Evolutionary conservation across 495 filamentous ascomycete genomes (phyloP), one percentile per base, ranked within the genome.

Genomic region (Daldinia grandis): DNA sequence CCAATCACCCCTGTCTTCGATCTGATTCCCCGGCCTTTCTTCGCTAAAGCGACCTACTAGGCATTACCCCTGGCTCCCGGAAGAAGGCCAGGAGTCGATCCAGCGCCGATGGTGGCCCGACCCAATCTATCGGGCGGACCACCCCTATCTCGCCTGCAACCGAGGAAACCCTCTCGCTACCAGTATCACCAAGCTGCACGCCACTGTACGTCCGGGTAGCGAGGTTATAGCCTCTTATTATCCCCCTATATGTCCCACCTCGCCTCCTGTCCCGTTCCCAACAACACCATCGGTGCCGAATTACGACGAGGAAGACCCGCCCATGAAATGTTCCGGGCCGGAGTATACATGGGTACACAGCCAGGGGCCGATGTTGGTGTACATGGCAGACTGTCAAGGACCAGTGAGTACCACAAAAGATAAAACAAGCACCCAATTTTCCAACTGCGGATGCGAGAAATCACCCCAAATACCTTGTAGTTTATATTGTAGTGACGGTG

Each of bases 111-210:
- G 51, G 51, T 31, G 27, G 27, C 50, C 51, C 27, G 51, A 54
- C 25, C 51, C 51, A 30, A 30, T 54, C 51, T 28, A 31, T 31
- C 27, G 12, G 15, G 30, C 8, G 24, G 51, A 54, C 51, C 50
- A 54, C 27, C 50, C 27, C 24, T 54, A 54, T 30, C 50, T 54
- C 9, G 50, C 27, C 50, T 54, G 25, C 25, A 30, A 53, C 50
- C 50, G 25, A 27, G 50, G 50, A 27, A 28, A 53, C 17, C 50
- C 50, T n/a, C 50, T 53, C 50, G 25, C 50, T 17, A 54, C 25
- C 0, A 28, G 9, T 9, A 21, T 51, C 50, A 28, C 50, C 15
- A 54, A 54, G 14, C 50, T 31, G 1, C n/a, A 44, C 2, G 40
- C 40, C 5, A 19, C 5, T 44, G 40, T 44, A 19, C 1, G n/a